phyloP scores from a whole-genome alignment of 345 rosid genomes.

The Cochlearia excelsa region DNA sequence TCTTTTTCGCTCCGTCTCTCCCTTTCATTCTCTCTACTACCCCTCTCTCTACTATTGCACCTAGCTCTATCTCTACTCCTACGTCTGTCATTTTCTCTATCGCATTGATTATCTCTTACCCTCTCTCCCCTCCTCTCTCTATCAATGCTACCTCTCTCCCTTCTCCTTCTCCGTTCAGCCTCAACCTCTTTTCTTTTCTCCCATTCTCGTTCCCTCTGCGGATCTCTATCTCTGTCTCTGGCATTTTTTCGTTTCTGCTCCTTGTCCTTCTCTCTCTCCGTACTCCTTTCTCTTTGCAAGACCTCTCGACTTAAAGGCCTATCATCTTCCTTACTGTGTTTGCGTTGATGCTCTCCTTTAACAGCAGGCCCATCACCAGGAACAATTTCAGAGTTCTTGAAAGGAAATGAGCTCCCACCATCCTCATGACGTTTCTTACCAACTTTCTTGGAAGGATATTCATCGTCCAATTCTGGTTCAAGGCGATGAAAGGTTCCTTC shows the following conservation, averaged over 20 bases:
- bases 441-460: conserved; percentile 37
- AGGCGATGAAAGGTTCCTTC: too few species aligned
- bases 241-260: conserved; percentile 42
- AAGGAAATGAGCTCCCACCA: conserved; percentile 40
- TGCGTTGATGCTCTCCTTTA: conserved; percentile 39
- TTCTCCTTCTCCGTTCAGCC: conserved; percentile 38
- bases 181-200: conserved; percentile 51
- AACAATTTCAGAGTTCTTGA: conserved; percentile 40
- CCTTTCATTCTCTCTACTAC: conserved; percentile 41
- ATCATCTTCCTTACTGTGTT: conserved; percentile 42
- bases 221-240: conserved; percentile 37
- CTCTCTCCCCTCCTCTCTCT: conserved; percentile 47
- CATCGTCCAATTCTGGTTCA: not conserved
- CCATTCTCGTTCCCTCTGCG: conserved; percentile 45
- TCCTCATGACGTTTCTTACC: conserved; percentile 36
- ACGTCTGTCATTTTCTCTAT: conserved; percentile 38
- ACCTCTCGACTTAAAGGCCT: conserved; percentile 40
- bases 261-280: conserved; percentile 37
- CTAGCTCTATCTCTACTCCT: conserved; percentile 48
- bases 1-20: conserved; percentile 38
- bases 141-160: conserved; percentile 45
- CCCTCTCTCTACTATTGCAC: conserved; percentile 35
- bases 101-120: conserved; percentile 31
- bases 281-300: conserved; percentile 38
- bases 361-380: conserved; percentile 46